Base-by-base conservation (phyloP, 352 stramenopile species). In the Globisporangium irregulare region DNA sequence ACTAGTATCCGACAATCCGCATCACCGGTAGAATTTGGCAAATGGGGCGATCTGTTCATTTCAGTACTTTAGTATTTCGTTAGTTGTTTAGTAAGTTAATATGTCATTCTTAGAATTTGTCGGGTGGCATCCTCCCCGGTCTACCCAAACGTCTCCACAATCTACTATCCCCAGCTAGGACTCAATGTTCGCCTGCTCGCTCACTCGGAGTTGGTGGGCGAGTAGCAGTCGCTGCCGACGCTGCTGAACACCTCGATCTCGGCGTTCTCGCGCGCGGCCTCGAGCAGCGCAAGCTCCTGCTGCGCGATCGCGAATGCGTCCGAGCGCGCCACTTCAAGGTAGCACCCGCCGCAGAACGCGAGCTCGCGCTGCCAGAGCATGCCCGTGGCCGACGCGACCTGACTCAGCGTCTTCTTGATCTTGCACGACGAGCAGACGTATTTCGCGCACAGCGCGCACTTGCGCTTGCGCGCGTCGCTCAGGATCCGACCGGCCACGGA, bases 381-480 rank as follows among this genome's bases (percentile, higher is more conserved):
- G 29, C n/a, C 61, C n/a, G 20, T 57, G 1, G 61, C n/a, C 4
- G 32, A 66, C 4, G 10, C 22, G 15, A 69, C 53, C 51, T 58
- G 43, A n/a, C 54, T 63, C 34, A 69, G 29, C 36, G 29, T 34
- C 64, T 69, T 69, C n/a, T 29, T 68, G 53, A 68, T 51, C 5
- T 46, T 65, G 59, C 59, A 65, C 14, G 59, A 65, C 59, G 59
- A 65, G 59, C 59, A 65, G 36, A 65, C 46, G 27, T 56, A 57
- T 3, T 41, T 7, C 14, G 41, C 12, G 41, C 36, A 58, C 53
- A 58, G 51, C 4, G 53, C 24, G 53, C 53, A 58, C 24, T 29
- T 36, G 24, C 53, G 14, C 53, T 58, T 58, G 53, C n/a, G 48
- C 20, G 48, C 20, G 20, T 54, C n/a, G 6, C 24, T 36, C 25